Conservation (phyloP, 306 rosid genomes). For the Fragaria nilgerrensis region DNA sequence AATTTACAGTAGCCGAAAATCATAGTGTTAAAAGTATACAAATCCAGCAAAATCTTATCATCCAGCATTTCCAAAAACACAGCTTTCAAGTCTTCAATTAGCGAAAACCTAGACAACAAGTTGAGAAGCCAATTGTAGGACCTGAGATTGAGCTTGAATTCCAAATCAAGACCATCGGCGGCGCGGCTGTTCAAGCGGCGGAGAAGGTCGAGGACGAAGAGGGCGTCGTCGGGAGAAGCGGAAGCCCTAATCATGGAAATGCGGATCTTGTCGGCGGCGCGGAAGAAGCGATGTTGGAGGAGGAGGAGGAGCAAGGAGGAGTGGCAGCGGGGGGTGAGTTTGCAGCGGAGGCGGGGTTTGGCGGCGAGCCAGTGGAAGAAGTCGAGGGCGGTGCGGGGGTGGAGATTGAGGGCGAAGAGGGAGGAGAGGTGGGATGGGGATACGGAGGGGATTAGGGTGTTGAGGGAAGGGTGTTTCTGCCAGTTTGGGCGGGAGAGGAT, state of each 20-base stretch:
- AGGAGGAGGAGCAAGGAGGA: constrained; percentile 50
- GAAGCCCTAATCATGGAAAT: constrained; percentile 63
- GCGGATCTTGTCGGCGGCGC: constrained; percentile 56
- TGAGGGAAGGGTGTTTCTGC: constrained; percentile 51
- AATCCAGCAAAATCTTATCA: too few species aligned
- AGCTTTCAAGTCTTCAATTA: too few species aligned
- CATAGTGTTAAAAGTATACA: too few species aligned
- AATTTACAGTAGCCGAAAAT: too few species aligned
- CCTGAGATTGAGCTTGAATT: constrained; percentile 58
- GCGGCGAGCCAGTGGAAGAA: constrained; percentile 63
- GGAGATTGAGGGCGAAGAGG: constrained; percentile 47
- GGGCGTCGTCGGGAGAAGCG: constrained; percentile 15
- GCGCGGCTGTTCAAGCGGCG: constrained; percentile 32
- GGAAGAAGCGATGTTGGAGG: constrained; percentile 40
- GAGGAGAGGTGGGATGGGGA: constrained; percentile 51
- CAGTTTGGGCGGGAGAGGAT: constrained; percentile 57
- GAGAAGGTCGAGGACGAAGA: background rate
- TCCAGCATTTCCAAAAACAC: too few species aligned
- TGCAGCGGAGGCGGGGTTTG: constrained; percentile 30
- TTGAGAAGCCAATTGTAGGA: constrained; percentile 38
- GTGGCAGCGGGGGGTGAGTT: constrained; percentile 46
- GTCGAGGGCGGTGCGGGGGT: constrained; percentile 55
- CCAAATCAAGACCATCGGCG: background rate
- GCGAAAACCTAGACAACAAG: too few species aligned
- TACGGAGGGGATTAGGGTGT: constrained; percentile 43